phyloP scores from a whole-genome alignment of 2,329 filamentous ascomycete species.

The Didymella arachidicola region DNA sequence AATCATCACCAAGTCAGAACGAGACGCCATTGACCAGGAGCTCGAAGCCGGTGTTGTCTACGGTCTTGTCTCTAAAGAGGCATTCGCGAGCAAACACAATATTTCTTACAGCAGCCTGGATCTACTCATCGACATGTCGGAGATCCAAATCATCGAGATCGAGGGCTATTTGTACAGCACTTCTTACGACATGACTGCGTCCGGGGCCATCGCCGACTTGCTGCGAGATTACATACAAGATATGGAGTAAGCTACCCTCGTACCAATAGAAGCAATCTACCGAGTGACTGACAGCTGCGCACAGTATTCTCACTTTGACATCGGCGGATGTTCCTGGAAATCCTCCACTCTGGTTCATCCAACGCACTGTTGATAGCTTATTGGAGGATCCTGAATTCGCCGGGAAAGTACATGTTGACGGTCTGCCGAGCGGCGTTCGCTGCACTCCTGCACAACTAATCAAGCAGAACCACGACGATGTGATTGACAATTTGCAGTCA shows the following conservation, averaged over 20 bases:
- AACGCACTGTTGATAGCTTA: slow-evolving; percentile 20
- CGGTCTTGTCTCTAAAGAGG: slow-evolving; percentile 28
- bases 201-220: slow-evolving; percentile 14
- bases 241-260: slow-evolving; percentile 24
- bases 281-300: slow-evolving; percentile 2
- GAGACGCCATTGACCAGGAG: slow-evolving; percentile 26
- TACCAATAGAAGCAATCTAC: not conserved
- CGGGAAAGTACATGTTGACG: slow-evolving; percentile 28
- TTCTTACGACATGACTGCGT: slow-evolving; percentile 24
- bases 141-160: slow-evolving; percentile 23
- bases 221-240: slow-evolving; percentile 24
- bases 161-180: slow-evolving; percentile 31
- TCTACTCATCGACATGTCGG: slow-evolving; percentile 24
- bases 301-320: slow-evolving; percentile 26
- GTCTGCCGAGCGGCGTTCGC: slow-evolving; percentile 20
- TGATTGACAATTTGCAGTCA: slow-evolving; percentile 27
- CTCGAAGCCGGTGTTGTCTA: slow-evolving; percentile 18
- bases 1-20: slow-evolving; percentile 37
- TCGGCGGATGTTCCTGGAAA: slow-evolving; percentile 29
- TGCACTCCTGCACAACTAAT: slow-evolving; percentile 37
- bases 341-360: slow-evolving; percentile 39
- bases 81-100: slow-evolving; percentile 32
- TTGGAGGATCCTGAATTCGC: slow-evolving; percentile 17
- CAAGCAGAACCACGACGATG: slow-evolving; percentile 27
- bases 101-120: slow-evolving; percentile 37